Evolutionary conservation across 2,329 filamentous ascomycete genomes (phyloP).

Genomic region (Penicillium frequentans): DNA sequence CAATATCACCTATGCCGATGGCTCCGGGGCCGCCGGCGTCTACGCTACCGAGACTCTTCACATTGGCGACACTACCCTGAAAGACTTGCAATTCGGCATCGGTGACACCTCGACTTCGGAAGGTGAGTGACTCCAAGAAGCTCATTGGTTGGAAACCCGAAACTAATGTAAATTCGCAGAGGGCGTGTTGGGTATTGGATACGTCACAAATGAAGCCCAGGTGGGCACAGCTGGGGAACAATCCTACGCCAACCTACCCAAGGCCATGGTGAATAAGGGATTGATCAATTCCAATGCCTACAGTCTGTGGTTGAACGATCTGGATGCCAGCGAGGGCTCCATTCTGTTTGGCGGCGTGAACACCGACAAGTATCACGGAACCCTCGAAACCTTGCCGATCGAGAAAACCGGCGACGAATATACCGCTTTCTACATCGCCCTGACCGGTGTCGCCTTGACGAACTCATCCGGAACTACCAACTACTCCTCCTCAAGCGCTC

Average conservation of each 20-base stretch:
- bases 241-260: conserved; percentile 69
- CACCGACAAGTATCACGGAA: conserved; percentile 62
- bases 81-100: conserved; percentile 59
- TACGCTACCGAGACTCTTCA: conserved; percentile 74
- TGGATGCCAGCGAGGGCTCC: conserved; percentile 63
- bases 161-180: conserved; percentile 41
- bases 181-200: conserved; percentile 85
- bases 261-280: conserved; percentile 61
- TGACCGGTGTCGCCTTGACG: conserved; percentile 58
- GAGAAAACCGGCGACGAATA: conserved; percentile 54
- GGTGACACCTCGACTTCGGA: conserved; percentile 56
- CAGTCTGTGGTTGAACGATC: conserved; percentile 74
- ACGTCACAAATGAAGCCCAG: conserved; percentile 67
- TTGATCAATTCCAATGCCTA: conserved; percentile 67
- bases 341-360: conserved; percentile 77
- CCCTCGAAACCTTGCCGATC: conserved; percentile 67
- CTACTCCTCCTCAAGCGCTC: conserved; percentile 26
- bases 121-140: conserved; percentile 27
- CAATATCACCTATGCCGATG: conserved; percentile 86
- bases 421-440: conserved; percentile 66
- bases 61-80: conserved; percentile 51
- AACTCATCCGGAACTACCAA: conserved; percentile 19
- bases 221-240: conserved; percentile 51
- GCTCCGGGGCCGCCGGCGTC: conserved; percentile 72
- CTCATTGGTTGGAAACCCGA: background rate